These are phyloP conservation scores for Alternaria hordeiaustralica DNA, from an alignment of 2,329 filamentous ascomycete genomes.

Conservation along the genomic window DNA sequence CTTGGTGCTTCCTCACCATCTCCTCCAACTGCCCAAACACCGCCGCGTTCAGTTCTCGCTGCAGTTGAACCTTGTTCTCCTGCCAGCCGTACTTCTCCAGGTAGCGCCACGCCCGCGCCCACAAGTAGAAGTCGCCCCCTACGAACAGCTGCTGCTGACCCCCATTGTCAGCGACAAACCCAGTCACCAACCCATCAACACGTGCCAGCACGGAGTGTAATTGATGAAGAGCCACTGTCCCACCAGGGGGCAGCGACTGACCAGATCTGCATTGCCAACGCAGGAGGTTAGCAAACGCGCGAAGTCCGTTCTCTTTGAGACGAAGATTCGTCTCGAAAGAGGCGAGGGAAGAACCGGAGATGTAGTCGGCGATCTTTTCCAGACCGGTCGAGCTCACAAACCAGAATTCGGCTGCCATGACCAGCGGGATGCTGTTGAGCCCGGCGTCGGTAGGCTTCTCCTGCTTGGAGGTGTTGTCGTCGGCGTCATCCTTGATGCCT, in stretches of 20 bases:
- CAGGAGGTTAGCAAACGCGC: background rate
- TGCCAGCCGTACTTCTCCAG: background rate
- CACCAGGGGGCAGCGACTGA: constrained; percentile 1
- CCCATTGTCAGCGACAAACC: background rate
- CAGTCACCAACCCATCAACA: background rate
- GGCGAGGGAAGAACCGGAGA: constrained; percentile 1
- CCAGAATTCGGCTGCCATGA: background rate
- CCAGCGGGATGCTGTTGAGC: background rate
- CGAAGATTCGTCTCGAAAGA: constrained; percentile 1
- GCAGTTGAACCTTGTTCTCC: background rate
- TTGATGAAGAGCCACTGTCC: background rate
- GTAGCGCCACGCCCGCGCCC: background rate
- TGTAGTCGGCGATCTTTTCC: background rate
- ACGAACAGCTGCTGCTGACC: background rate
- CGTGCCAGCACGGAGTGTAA: background rate
- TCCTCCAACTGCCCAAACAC: background rate
- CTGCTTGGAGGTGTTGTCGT: background rate
- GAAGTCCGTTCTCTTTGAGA: background rate
- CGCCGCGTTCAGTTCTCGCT: background rate
- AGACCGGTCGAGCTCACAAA: background rate
- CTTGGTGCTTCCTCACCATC: background rate
- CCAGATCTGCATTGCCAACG: constrained; percentile 2
- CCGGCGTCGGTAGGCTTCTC: background rate
- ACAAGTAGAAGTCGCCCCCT: background rate
- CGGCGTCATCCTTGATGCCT: background rate